Base-by-base conservation (phyloP, 202 grass and related monocot genomes). In the Panicum virgatum region DNA sequence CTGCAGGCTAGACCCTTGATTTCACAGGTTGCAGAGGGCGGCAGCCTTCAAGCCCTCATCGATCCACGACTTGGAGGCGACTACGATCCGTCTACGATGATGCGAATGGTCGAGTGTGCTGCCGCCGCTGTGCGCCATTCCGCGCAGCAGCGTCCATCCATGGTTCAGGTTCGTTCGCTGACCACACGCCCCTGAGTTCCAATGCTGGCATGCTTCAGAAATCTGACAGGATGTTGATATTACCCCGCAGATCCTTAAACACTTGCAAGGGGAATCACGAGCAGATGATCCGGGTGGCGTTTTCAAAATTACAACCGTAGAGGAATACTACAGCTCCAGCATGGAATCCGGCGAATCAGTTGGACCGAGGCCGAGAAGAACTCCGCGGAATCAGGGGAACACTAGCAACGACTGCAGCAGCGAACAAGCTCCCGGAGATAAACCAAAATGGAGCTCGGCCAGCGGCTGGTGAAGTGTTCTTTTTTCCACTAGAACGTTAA, bases 31-130 rank as follows among this genome's bases (percentile, higher is more conserved):
- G 53, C 45, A 38, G 46, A 46, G 32, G 69, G 68, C 14, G 69
- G 46, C n/a, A 82, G 46, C 64, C 60, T 81, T 66, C 19, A 87
- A 61, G 20, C 0, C 30, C 68, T 82, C 25, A 0, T 87, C 9
- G 78, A 87, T 69, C 85, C 85, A 12, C 42, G 29, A 46, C 56
- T 87, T 12, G 76, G 69, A 12, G 60, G 26, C 9, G 59, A 76
- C 76, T 87, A 61, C 39, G 75, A 87, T 59, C 44, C 69, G 2
- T 1, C 53, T 30, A 32, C 22, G 47, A 51, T 87, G 78, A 87
- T 51, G 51, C 42, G 85, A 32, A 83, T 87, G 78, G 73, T 87
- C 15, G 59, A 80, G 85, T 87, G 85, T 10, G 85, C 85, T 4
- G 40, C 69, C 0, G 75, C 85, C 38, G 56, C 58, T 18, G 75